A percentile compares a stretch with the other conserved stretches of the same genome.
Conservation (phyloP, 1,139 yeast species). For the Sugiyamaella pinicola region DNA sequence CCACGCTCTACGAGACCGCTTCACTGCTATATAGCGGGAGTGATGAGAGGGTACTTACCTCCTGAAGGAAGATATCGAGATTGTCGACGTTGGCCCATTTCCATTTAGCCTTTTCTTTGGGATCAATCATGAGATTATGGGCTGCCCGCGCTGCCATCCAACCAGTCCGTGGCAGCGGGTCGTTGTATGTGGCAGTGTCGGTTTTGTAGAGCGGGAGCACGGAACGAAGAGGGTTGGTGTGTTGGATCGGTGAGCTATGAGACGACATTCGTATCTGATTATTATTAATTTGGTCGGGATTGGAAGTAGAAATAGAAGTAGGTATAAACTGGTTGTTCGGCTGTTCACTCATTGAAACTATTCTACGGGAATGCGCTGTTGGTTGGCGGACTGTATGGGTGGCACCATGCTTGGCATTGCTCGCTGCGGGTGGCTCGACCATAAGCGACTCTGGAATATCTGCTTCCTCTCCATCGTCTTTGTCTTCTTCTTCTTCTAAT, state of each 20-base stretch:
- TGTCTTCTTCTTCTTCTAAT: slow-evolving; percentile 1
- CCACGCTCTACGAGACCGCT: no score
- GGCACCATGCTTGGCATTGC: background rate
- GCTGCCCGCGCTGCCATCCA: slow-evolving; percentile 9
- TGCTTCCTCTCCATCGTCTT: slow-evolving; percentile 20
- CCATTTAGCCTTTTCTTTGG: slow-evolving; percentile 86
- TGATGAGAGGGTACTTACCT: no score
- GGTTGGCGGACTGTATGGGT: background rate
- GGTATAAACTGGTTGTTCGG: background rate
- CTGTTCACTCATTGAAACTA: background rate
- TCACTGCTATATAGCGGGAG: no score
- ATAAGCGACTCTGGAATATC: slow-evolving; percentile 38
- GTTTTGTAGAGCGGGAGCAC: slow-evolving; percentile 12
- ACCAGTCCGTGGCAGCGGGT: background rate
- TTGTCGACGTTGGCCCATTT: slow-evolving; percentile 95
- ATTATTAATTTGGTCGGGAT: no score
- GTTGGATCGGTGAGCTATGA: background rate
- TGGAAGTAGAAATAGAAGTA: no score
- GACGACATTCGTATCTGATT: background rate
- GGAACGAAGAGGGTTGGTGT: slow-evolving; percentile 6
- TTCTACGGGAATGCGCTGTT: background rate
- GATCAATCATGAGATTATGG: slow-evolving; percentile 39
- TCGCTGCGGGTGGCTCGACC: slow-evolving; percentile 25
- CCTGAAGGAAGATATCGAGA: slow-evolving; percentile 79
- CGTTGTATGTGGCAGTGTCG: background rate